A percentile compares a stretch with the other conserved stretches of the same genome.
Conservation (phyloP, 768 basidiomycete species). For the Psilocybe tampanensis region DNA sequence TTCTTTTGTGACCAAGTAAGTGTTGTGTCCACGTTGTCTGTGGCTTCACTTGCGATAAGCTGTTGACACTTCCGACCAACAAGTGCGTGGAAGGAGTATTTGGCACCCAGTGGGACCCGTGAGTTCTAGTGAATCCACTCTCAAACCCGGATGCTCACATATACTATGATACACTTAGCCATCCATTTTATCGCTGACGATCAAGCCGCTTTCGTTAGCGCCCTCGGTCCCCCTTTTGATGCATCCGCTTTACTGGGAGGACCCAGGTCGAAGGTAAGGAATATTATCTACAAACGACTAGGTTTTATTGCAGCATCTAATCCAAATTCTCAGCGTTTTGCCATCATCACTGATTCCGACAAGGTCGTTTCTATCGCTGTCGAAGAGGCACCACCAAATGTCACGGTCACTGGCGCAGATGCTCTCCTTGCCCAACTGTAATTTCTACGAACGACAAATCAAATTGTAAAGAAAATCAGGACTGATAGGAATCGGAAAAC, state of each 20-base stretch:
- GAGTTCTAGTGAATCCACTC: conserved; percentile 15
- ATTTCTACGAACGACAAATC: conserved; percentile 4
- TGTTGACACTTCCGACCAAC: neutral
- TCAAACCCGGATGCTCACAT: neutral
- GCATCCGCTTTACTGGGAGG: conserved; percentile 64
- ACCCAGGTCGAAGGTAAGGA: conserved; percentile 67
- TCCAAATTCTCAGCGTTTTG: conserved; percentile 45
- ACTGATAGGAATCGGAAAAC: no score
- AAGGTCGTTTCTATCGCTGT: conserved; percentile 56
- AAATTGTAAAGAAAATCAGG: no score
- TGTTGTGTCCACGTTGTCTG: no score
- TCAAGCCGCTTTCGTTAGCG: conserved; percentile 54
- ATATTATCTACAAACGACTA: conserved; percentile 1
- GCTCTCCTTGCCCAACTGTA: conserved; percentile 14
- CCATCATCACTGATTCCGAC: conserved; percentile 57
- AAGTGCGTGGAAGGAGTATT: conserved; percentile 71
- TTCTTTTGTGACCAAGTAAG: conserved; percentile 66
- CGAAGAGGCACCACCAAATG: conserved; percentile 46
- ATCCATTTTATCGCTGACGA: conserved; percentile 74
- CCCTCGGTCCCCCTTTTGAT: conserved; percentile 63
- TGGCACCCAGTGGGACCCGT: conserved; percentile 62
- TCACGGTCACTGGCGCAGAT: conserved; percentile 57
- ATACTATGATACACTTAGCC: conserved; percentile 37
- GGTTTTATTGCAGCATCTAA: conserved; percentile 7
- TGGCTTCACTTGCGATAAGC: no score